Conservation (phyloP, 1,139 yeast genomes). For the Kodamaea sp. region DNA sequence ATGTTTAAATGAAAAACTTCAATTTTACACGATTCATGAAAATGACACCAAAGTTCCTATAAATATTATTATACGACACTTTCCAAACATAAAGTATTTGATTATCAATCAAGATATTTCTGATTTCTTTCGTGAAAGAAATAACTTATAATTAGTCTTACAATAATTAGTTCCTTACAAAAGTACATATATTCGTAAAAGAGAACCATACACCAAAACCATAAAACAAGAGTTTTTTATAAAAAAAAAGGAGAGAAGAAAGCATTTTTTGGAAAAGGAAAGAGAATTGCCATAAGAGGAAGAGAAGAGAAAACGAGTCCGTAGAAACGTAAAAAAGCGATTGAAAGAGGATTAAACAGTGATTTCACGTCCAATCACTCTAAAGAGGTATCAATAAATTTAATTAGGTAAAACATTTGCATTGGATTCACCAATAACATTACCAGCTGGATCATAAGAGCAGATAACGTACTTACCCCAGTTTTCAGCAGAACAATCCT, state of each 20-base stretch:
- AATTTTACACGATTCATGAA: too few relatives aligned
- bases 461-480: conserved; percentile 55
- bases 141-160: too few relatives aligned
- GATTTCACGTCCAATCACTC: conserved; percentile 8
- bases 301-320: conserved; percentile 1
- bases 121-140: too few relatives aligned
- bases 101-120: too few relatives aligned
- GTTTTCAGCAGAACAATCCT: conserved; percentile 37
- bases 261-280: conserved; percentile 4
- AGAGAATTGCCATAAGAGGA: conserved; percentile 6
- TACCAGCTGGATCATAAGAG: conserved; percentile 52
- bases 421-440: conserved; percentile 43
- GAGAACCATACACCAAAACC: background rate
- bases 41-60: too few relatives aligned
- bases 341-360: conserved; percentile 7
- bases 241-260: background rate
- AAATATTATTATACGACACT: too few relatives aligned
- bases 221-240: background rate
- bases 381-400: background rate
- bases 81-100: too few relatives aligned
- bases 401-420: conserved; percentile 46
- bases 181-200: background rate
- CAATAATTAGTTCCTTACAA: too few relatives aligned
- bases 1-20: too few relatives aligned
- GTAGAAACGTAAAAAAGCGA: conserved; percentile 1